Conservation (phyloP, 1,139 yeast species). For the Taiozyma onychis region DNA sequence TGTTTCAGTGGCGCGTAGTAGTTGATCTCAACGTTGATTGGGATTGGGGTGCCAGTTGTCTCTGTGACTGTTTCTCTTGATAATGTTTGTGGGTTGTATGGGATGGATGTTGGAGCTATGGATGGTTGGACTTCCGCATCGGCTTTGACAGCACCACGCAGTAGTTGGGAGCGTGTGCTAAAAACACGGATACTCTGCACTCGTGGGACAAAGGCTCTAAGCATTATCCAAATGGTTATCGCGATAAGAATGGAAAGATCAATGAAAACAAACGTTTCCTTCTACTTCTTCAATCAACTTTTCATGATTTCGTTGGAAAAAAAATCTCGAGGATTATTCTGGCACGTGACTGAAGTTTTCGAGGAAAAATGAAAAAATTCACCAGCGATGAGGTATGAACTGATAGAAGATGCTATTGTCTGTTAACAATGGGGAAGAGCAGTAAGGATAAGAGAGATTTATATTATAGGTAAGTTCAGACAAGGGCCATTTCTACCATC, state of each 20-base stretch:
- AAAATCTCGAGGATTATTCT: background rate
- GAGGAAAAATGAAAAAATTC: background rate
- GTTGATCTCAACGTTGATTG: conserved; percentile 77
- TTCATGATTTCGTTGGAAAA: background rate
- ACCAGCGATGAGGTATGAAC: background rate
- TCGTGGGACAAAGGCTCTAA: conserved; percentile 3
- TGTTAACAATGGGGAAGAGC: conserved; percentile 70
- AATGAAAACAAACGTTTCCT: background rate
- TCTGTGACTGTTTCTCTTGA: conserved; percentile 19
- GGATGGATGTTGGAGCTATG: conserved; percentile 5
- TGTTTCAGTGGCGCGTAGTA: conserved; percentile 77
- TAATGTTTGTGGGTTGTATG: conserved; percentile 23
- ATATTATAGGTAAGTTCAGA: conserved; percentile 40
- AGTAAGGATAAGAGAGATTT: conserved; percentile 94
- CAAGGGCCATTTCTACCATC: no score
- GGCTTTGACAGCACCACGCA: conserved; percentile 13
- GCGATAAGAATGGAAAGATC: no score
- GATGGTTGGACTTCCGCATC: conserved; percentile 4
- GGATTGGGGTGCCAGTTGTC: conserved; percentile 50
- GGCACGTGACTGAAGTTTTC: background rate
- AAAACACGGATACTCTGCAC: conserved; percentile 4
- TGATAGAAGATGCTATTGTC: no score
- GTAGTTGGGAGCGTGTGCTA: conserved; percentile 5
- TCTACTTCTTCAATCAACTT: background rate
- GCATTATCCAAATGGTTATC: background rate